Base-by-base conservation (phyloP, 495 filamentous ascomycete species). In the Aspergillus saccharolyticus region DNA sequence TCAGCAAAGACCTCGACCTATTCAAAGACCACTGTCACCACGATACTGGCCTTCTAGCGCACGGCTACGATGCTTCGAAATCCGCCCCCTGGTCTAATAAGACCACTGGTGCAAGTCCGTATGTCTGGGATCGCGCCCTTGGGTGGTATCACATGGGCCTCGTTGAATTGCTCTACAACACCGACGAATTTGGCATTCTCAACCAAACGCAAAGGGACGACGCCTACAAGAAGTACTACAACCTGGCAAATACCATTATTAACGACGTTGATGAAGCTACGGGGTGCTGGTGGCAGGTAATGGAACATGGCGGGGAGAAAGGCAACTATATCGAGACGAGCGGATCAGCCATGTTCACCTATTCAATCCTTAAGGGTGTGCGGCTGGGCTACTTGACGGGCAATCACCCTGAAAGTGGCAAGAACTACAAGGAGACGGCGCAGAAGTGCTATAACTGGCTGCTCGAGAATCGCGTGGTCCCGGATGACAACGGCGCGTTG, bases 321-420 rank as follows among this genome's bases (percentile, higher is more conserved):
- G 78, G 79, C 0, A 86, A 86, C 55, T 86, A 85, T 53, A 80
- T 86, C 54, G 83, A 86, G 68, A 78, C 76, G 44, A 83, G 80
- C 52, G 81, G 73, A 14, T 80, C 75, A 15, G 82, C 82, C 4
- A 84, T 86, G 81, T 83, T 85, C 63, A 72, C 74, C 7, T 83
- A 81, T 64, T 78, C 74, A 4, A 67, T 81, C 54, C 65, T 81
- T 51, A 83, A 82, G 66, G 82, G 78, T 1, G 69, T 77, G 9
- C 64, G 77, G 48, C 64, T 76, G 30, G 82, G 80, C 1, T 69
- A 74, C 55, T 60, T 78, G 56, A 19, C 52, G 7, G 52, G 55
- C 0, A 10, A 16, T 28, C 20, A 54, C 1, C 42, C 45, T 1
- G 33, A 43, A 12, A 39, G 33, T 9, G 24, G 15, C 5, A 8